These are phyloP conservation scores for Termitomyces eurrhizus DNA, from an alignment of 768 basidiomycete species.

Conservation along the genomic window DNA sequence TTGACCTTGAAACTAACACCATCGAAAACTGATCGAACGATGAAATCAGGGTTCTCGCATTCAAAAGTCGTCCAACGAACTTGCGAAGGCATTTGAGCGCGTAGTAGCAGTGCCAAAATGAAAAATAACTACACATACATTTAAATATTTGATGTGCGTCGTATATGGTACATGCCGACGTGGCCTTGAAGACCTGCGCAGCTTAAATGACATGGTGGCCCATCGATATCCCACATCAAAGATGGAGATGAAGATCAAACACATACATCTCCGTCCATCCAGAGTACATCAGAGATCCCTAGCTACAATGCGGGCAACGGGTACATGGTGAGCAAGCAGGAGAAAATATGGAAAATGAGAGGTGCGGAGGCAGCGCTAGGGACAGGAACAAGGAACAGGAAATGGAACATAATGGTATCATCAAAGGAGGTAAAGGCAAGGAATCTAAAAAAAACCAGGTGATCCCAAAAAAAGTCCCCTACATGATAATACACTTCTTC, in stretches of 20 bases:
- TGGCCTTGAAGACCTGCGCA: constrained; percentile 10
- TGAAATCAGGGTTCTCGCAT: constrained; percentile 51
- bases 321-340: constrained; percentile 20
- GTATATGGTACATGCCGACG: constrained; percentile 1
- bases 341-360: constrained; percentile 22
- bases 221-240: constrained; percentile 17
- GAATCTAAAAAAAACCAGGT: constrained; percentile 52
- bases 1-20: constrained; percentile 45
- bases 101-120: background rate
- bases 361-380: constrained; percentile 27
- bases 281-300: constrained; percentile 33
- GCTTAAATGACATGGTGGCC: constrained; percentile 10
- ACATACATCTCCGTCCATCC: constrained; percentile 27
- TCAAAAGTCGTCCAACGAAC: constrained; percentile 35
- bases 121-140: background rate
- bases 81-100: constrained; percentile 6
- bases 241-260: constrained; percentile 22
- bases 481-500: constrained; percentile 77
- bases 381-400: constrained; percentile 24
- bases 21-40: constrained; percentile 52
- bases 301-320: constrained; percentile 23
- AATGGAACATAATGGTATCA: constrained; percentile 66
- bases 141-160: background rate
- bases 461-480: constrained; percentile 63
- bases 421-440: constrained; percentile 67